phyloP scores from a whole-genome alignment of 1,284 basidiomycete genomes.

The Omphalotus olearius region DNA sequence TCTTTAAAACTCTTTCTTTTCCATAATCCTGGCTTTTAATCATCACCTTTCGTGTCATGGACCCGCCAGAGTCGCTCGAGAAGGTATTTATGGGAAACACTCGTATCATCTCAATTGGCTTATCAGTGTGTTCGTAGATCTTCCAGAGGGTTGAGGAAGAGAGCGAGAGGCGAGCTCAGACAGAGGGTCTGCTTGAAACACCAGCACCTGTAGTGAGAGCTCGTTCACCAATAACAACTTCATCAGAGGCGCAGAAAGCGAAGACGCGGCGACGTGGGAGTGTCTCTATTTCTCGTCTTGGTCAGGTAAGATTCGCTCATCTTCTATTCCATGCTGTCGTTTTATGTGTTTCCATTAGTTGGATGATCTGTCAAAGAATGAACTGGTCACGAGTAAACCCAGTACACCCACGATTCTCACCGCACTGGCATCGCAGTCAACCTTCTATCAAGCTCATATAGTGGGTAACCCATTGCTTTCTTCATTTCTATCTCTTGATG shows the following conservation, averaged over 20 bases:
- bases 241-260: slow-evolving; percentile 2
- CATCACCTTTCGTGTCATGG: not conserved
- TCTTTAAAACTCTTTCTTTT: not conserved
- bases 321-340: not conserved
- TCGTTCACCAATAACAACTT: not conserved
- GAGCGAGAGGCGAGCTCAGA: slow-evolving; percentile 12
- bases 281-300: slow-evolving; percentile 13
- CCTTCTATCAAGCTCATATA: slow-evolving; percentile 47
- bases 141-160: slow-evolving; percentile 16
- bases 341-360: not conserved
- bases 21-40: too few species aligned
- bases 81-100: slow-evolving; percentile 2
- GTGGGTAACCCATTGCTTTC: slow-evolving; percentile 26
- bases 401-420: slow-evolving; percentile 27
- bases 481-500: not conserved
- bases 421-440: slow-evolving; percentile 36
- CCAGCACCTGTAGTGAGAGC: not conserved
- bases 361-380: slow-evolving; percentile 21
- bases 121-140: slow-evolving; percentile 16
- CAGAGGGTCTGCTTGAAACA: not conserved
- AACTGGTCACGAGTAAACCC: slow-evolving; percentile 46
- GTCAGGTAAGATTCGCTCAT: slow-evolving; percentile 4
- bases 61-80: slow-evolving; percentile 12
- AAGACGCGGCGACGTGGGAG: slow-evolving; percentile 12
- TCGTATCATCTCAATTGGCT: not conserved